Conservation (phyloP, 306 rosid species). For the Acmispon strigosus region DNA sequence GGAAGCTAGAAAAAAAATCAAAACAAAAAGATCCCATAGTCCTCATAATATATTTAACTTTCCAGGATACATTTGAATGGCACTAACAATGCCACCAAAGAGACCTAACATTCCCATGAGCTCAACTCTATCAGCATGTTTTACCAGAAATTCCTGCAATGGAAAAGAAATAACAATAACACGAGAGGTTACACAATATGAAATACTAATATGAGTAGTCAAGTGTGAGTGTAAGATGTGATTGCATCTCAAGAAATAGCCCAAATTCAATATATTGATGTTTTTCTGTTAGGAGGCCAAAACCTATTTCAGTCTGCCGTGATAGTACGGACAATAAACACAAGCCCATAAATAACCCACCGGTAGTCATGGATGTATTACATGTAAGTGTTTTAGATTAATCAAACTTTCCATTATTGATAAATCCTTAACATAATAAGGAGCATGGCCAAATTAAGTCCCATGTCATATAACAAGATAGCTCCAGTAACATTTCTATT, state of each 20-base stretch:
- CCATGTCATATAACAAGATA: not conserved
- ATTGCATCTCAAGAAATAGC: not conserved
- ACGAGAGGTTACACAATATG: not conserved
- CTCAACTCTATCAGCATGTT: slow-evolving; percentile 82
- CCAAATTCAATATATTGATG: not conserved
- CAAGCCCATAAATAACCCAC: not conserved
- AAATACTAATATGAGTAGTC: not conserved
- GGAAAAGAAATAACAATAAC: slow-evolving; percentile 5
- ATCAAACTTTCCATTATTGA: not conserved
- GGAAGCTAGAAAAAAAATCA: not conserved
- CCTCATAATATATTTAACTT: not conserved
- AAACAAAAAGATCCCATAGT: slow-evolving; percentile 3
- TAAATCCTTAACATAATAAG: not conserved
- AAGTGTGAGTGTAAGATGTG: not conserved
- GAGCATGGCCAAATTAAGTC: not conserved
- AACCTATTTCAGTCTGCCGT: not conserved
- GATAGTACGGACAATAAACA: not conserved
- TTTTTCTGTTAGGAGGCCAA: not conserved
- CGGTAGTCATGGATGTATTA: not conserved
- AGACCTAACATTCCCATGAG: slow-evolving; percentile 82
- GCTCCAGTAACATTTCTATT: not conserved
- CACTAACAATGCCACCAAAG: slow-evolving; percentile 78
- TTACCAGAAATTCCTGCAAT: slow-evolving; percentile 81
- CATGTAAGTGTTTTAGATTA: not conserved
- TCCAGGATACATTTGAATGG: slow-evolving; percentile 94